Conservation (phyloP, 768 basidiomycete genomes). For the Brasilioporus rufonigricans region DNA sequence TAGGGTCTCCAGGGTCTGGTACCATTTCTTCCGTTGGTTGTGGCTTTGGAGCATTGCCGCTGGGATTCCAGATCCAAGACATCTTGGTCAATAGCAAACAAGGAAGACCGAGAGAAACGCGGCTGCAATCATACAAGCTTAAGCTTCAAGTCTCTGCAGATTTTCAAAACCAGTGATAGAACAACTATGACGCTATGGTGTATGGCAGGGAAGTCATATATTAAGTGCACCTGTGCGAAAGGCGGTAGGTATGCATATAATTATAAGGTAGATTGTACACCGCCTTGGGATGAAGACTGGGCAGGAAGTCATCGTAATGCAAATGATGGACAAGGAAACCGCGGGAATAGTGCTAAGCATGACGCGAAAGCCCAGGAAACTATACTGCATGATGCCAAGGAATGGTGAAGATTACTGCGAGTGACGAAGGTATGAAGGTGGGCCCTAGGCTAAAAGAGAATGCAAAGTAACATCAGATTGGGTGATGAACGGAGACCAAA, state of each 20-base stretch:
- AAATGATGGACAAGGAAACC: slow-evolving; percentile 21
- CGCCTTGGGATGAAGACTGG: slow-evolving; percentile 22
- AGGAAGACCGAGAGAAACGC: not conserved
- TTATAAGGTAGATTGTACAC: slow-evolving; percentile 37
- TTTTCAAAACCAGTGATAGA: not conserved
- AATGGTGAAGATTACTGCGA: slow-evolving; percentile 30
- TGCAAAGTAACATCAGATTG: slow-evolving; percentile 23
- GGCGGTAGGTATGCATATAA: slow-evolving; percentile 34
- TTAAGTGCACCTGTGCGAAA: slow-evolving; percentile 32
- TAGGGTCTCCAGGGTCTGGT: slow-evolving; percentile 60
- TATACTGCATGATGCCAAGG: slow-evolving; percentile 30
- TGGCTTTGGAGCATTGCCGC: slow-evolving; percentile 36
- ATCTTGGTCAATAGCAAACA: slow-evolving; percentile 32
- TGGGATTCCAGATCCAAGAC: slow-evolving; percentile 64
- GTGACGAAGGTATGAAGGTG: slow-evolving; percentile 29
- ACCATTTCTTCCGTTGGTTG: slow-evolving; percentile 49
- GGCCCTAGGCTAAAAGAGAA: slow-evolving; percentile 16
- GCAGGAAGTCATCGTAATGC: slow-evolving; percentile 27
- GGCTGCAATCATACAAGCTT: not conserved
- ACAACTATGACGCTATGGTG: slow-evolving; percentile 17
- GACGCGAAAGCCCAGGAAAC: slow-evolving; percentile 20
- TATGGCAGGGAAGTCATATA: slow-evolving; percentile 21
- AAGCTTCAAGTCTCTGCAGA: not conserved
- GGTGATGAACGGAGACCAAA: slow-evolving; percentile 22
- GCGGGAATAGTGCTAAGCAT: slow-evolving; percentile 28